Evolutionary conservation across 176 grass and related monocot genomes (phyloP), one percentile per base, ranked within the genome.

Genomic region (sorghum (Sorghum bicolor)): DNA sequence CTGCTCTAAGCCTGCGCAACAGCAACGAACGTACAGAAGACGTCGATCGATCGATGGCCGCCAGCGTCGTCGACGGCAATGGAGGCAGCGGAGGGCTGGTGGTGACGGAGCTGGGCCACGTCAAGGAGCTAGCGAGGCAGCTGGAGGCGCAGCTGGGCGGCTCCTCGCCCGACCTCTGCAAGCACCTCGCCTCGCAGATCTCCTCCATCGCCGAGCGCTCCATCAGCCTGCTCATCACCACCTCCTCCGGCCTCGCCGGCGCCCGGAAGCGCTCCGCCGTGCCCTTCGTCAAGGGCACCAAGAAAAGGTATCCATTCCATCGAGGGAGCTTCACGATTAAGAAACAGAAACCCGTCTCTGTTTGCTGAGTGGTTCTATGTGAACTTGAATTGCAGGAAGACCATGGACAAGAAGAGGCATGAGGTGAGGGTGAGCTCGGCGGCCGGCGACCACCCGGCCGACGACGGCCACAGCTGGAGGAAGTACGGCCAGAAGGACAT

Each of bases 401-500:
- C 17, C 30, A 70, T 29, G 81, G 67, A 74, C 40, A 91, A 80
- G 67, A 43, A 13, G 77, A 89, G n/a, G 63, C 68, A 40, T 30
- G 86, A 89, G 64, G 64, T 97, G 36, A 88, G 79, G 74, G 79
- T 97, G 67, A 72, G 58, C 64, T 69, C 88, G 16, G 58, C 88
- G 16, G 58, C 34, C 16, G 73, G 66, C 14, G 94, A 86, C 5
- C 79, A 57, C 34, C 73, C 62, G 2, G 58, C 87, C 0, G 92
- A 97, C 3, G 94, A 97, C 57, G 92, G 94, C 28, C 87, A 85
- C 76, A 85, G 90, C 80, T 97, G 94, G 94, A 91, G 92, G 72
- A 97, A 97, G 65, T 97, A 94, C 41, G 94, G 94, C 1, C 92
- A 97, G 83, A 92, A 97, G 74, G 86, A 91, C 34, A 94, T 97